phyloP scores from a whole-genome alignment of 805 yeast genomes.

The Starmerella bombi region DNA sequence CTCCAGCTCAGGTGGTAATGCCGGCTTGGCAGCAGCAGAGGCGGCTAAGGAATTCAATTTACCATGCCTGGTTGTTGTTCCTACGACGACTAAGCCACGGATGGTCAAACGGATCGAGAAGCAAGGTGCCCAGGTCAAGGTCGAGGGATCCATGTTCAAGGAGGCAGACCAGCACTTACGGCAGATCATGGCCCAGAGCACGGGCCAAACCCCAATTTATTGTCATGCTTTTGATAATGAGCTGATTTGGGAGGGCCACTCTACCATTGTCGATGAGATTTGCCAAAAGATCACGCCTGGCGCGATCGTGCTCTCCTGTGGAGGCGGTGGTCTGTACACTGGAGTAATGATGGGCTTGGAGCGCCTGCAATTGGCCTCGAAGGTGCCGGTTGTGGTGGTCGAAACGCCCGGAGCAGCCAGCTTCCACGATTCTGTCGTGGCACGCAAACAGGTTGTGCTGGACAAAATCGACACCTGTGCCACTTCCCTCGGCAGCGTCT shows the following conservation, averaged over 20 bases:
- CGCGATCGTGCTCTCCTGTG: slow-evolving; percentile 84
- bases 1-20: slow-evolving; percentile 73
- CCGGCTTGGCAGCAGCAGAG: slow-evolving; percentile 91
- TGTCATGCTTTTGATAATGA: slow-evolving; percentile 92
- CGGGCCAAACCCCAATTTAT: slow-evolving; percentile 75
- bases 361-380: slow-evolving; percentile 32
- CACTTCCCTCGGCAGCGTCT: slow-evolving; percentile 49
- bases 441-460: slow-evolving; percentile 34
- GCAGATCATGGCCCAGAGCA: slow-evolving; percentile 42
- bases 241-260: slow-evolving; percentile 88
- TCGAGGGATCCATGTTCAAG: slow-evolving; percentile 59
- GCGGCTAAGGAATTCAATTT: slow-evolving; percentile 57
- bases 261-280: slow-evolving; percentile 80
- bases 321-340: slow-evolving; percentile 90
- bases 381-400: slow-evolving; percentile 33
- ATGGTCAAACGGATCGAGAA: slow-evolving; percentile 35
- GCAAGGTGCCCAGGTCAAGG: slow-evolving; percentile 42
- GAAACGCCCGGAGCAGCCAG: slow-evolving; percentile 35
- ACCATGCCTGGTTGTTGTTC: slow-evolving; percentile 49
- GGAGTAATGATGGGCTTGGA: slow-evolving; percentile 79
- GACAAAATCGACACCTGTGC: slow-evolving; percentile 41
- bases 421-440: slow-evolving; percentile 38
- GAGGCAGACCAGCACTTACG: slow-evolving; percentile 65
- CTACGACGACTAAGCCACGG: slow-evolving; percentile 34
- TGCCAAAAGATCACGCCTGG: slow-evolving; percentile 63